Percentiles rank a stretch among this genome's conserved stretches.
phyloP scores from a whole-genome alignment of 1,139 yeast species.

The Saccharomyces uvarum region DNA sequence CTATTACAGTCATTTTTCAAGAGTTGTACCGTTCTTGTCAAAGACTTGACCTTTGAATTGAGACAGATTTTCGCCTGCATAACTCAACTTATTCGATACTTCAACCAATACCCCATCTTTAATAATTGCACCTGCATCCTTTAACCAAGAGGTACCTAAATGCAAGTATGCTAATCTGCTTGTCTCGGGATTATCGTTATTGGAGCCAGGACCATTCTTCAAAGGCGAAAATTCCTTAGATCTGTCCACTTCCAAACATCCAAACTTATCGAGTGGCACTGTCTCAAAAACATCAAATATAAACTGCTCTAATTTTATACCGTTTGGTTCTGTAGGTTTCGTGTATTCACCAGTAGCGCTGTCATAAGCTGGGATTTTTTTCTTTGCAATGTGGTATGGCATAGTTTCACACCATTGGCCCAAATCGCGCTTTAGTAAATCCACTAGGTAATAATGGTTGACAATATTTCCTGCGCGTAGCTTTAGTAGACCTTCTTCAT shows the following conservation, averaged over 20 bases:
- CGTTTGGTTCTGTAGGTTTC: constrained; percentile 72
- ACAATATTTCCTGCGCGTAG: constrained; percentile 95
- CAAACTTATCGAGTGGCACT: constrained; percentile 66
- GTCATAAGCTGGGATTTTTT: constrained; percentile 61
- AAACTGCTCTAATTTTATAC: constrained; percentile 91
- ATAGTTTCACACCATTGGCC: constrained; percentile 67
- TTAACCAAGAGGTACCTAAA: constrained; percentile 74
- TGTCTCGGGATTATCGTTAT: constrained; percentile 77
- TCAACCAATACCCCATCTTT: constrained; percentile 54
- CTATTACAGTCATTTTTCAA: constrained; percentile 1
- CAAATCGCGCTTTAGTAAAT: constrained; percentile 50
- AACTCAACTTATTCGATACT: constrained; percentile 66
- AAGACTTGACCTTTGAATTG: constrained; percentile 47
- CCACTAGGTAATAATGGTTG: constrained; percentile 87
- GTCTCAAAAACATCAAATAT: constrained; percentile 93
- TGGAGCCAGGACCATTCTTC: constrained; percentile 80
- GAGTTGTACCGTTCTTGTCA: constrained; percentile 25
- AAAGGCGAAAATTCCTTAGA: constrained; percentile 83
- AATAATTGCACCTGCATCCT: constrained; percentile 58
- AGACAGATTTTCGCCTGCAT: constrained; percentile 77
- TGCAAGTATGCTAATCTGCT: constrained; percentile 59
- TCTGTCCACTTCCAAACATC: constrained; percentile 87
- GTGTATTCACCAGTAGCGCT: constrained; percentile 43
- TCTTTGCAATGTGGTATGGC: constrained; percentile 90
- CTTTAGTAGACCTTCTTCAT: constrained; percentile 52